phyloP scores from a whole-genome alignment of 306 rosid genomes.

The Trifolium subterraneum region DNA sequence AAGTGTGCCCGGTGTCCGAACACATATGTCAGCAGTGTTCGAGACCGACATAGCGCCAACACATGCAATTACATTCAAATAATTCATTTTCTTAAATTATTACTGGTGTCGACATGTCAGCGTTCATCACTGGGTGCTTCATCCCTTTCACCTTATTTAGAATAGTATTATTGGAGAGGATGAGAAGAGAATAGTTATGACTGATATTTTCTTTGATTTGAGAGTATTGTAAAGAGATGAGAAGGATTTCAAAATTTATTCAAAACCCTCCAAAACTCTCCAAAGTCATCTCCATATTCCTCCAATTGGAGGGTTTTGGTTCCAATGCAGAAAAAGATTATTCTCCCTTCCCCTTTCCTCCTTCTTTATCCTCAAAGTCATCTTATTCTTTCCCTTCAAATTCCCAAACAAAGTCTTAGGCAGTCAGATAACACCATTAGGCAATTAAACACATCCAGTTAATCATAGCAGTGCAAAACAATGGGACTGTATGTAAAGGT shows the following conservation, averaged over 20 bases:
- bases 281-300: background rate
- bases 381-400: background rate
- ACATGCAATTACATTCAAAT: too few relatives aligned
- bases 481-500: slow-evolving; percentile 17
- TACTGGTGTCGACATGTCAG: too few relatives aligned
- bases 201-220: background rate
- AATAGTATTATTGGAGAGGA: background rate
- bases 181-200: background rate
- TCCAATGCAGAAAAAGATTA: background rate
- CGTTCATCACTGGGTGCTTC: background rate
- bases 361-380: background rate
- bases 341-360: background rate
- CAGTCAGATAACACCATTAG: background rate
- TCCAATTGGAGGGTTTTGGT: background rate
- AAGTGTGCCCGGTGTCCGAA: too few relatives aligned
- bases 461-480: slow-evolving; percentile 14
- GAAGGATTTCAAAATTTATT: background rate
- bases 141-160: background rate
- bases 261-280: background rate
- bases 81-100: too few relatives aligned
- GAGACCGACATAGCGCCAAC: too few relatives aligned
- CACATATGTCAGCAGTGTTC: too few relatives aligned
- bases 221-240: background rate
- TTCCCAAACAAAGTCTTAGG: background rate
- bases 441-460: slow-evolving; percentile 32